Evolutionary conservation across 1,284 basidiomycete species (phyloP).

Genomic region (Sparassis latifolia): DNA sequence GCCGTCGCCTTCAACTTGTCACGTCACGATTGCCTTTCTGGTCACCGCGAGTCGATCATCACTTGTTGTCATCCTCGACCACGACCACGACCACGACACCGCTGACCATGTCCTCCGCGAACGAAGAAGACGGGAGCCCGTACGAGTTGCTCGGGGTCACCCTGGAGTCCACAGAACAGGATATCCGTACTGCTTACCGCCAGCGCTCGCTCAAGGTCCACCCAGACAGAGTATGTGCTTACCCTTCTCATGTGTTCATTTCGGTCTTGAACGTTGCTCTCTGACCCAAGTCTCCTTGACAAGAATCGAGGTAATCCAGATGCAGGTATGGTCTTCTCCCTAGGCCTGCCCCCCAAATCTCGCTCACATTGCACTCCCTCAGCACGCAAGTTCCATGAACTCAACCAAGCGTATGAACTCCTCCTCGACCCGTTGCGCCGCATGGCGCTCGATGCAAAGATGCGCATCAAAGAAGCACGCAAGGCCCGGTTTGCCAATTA

Average conservation of each 20-base stretch:
- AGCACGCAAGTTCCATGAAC: slow-evolving; percentile 82
- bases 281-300: slow-evolving; percentile 16
- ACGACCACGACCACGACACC: not conserved
- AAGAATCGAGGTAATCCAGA: slow-evolving; percentile 77
- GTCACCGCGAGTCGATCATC: not conserved
- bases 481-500: slow-evolving; percentile 70
- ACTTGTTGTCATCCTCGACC: not conserved
- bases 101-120: not conserved
- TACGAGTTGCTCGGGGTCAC: slow-evolving; percentile 72
- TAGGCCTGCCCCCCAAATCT: too few relatives aligned
- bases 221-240: slow-evolving; percentile 70
- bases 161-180: slow-evolving; percentile 69
- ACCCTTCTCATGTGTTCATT: not conserved
- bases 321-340: slow-evolving; percentile 46
- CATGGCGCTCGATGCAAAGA: slow-evolving; percentile 76
- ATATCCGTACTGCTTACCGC: slow-evolving; percentile 81
- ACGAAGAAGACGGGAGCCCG: slow-evolving; percentile 52
- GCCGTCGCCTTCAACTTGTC: not conserved
- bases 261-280: slow-evolving; percentile 14
- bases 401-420: slow-evolving; percentile 82
- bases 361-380: slow-evolving; percentile 1
- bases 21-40: not conserved
- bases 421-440: slow-evolving; percentile 80
- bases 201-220: slow-evolving; percentile 82
- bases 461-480: slow-evolving; percentile 66